phyloP scores from a whole-genome alignment of 208 protist species.

The Crithidia thermophila region DNA sequence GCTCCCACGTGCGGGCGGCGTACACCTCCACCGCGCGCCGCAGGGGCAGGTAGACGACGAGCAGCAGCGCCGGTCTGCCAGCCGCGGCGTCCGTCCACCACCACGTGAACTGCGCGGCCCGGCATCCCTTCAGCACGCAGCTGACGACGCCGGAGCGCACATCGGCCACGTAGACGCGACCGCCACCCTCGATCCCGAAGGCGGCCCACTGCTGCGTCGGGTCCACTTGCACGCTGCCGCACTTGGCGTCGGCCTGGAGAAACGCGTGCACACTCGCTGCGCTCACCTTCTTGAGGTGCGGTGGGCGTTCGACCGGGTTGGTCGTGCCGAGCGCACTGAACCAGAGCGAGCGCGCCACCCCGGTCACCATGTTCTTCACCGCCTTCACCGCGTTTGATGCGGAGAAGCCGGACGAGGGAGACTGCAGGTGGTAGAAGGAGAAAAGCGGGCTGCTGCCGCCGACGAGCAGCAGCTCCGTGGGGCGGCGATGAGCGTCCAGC shows the following conservation, averaged over 20 bases:
- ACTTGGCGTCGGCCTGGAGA: conserved; percentile 60
- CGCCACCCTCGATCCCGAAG: conserved; percentile 47
- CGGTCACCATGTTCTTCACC: conserved; percentile 48
- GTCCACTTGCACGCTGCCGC: conserved; percentile 62
- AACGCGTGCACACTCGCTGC: conserved; percentile 32
- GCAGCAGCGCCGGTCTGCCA: conserved; percentile 46
- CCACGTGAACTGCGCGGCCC: conserved; percentile 75
- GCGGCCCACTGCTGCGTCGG: conserved; percentile 71
- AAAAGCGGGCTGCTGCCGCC: conserved; percentile 62
- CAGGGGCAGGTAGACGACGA: conserved; percentile 78
- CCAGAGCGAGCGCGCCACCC: conserved; percentile 50
- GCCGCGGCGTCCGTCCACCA: conserved; percentile 32
- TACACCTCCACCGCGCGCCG: conserved; percentile 74
- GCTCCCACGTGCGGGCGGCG: conserved; percentile 48
- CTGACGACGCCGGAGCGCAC: conserved; percentile 49
- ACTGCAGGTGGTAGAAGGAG: conserved; percentile 57
- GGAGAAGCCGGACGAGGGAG: conserved; percentile 36
- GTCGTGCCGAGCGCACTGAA: conserved; percentile 23
- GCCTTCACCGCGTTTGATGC: conserved; percentile 51
- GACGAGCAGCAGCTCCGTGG: conserved; percentile 43
- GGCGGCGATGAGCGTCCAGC: not conserved
- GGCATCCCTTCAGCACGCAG: conserved; percentile 72
- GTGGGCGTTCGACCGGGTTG: conserved; percentile 1
- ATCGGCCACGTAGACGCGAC: conserved; percentile 76
- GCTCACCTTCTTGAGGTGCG: conserved; percentile 37